phyloP scores from a whole-genome alignment of 73 alveolate genomes.

The Halteria grandinella region DNA sequence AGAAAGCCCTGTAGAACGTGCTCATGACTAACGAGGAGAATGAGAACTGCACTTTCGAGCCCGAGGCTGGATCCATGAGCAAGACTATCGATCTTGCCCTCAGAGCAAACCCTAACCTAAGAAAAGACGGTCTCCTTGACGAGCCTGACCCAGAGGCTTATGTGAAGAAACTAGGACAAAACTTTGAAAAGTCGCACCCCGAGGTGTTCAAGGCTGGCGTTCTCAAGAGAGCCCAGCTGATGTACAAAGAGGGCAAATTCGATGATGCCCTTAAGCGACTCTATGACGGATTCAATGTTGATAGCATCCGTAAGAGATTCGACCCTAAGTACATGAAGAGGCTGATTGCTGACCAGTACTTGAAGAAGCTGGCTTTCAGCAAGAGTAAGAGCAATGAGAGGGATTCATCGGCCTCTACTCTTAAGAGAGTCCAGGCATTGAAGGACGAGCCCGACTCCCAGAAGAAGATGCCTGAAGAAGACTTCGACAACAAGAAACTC shows the following conservation, averaged over 20 bases:
- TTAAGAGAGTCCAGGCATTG: too few species aligned
- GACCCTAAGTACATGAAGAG: conserved; percentile 59
- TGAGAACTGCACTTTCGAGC: conserved; percentile 95
- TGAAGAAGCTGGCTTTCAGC: not conserved
- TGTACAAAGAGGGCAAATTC: conserved; percentile 72
- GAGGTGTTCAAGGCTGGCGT: conserved; percentile 85
- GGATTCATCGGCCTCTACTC: not conserved
- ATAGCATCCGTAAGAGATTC: conserved; percentile 55
- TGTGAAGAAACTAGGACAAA: conserved; percentile 72
- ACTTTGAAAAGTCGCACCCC: conserved; percentile 72
- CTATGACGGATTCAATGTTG: conserved; percentile 81
- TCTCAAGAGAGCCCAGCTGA: conserved; percentile 77
- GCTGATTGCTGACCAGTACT: not conserved
- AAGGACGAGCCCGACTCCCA: conserved; percentile 43
- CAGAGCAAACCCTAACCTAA: conserved; percentile 44
- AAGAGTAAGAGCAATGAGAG: conserved; percentile 25
- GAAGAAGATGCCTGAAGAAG: conserved; percentile 62
- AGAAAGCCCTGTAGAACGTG: conserved; percentile 73
- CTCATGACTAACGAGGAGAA: conserved; percentile 93
- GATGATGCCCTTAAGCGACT: conserved; percentile 68
- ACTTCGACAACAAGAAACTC: conserved; percentile 56
- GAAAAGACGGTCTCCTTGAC: not conserved
- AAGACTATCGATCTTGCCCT: conserved; percentile 13
- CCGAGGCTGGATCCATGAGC: conserved; percentile 79
- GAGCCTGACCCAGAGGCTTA: conserved; percentile 68